phyloP scores from a whole-genome alignment of 352 stramenopile genomes.

The Peronospora farinosa region DNA sequence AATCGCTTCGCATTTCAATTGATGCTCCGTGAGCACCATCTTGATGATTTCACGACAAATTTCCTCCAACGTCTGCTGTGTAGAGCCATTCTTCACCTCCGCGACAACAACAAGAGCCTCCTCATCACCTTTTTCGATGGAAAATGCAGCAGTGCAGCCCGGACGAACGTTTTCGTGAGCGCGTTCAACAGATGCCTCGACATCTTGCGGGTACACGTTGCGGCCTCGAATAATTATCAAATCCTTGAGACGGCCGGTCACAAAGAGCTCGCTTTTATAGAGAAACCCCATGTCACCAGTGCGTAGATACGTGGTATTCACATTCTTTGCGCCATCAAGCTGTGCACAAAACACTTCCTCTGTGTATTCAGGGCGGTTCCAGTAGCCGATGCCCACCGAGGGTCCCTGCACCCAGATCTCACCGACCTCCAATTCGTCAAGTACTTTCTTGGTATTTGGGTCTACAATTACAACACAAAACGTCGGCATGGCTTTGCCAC shows the following conservation, averaged over 20 bases:
- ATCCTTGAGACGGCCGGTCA: slow-evolving; percentile 74
- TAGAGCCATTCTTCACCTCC: slow-evolving; percentile 60
- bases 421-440: slow-evolving; percentile 61
- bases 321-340: slow-evolving; percentile 38
- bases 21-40: slow-evolving; percentile 56
- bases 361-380: slow-evolving; percentile 60
- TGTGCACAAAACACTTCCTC: slow-evolving; percentile 61
- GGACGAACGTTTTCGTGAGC: slow-evolving; percentile 63
- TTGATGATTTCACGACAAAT: slow-evolving; percentile 67
- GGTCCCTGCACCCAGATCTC: slow-evolving; percentile 92
- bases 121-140: slow-evolving; percentile 70
- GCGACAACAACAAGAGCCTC: slow-evolving; percentile 73
- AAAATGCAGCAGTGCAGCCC: slow-evolving; percentile 72
- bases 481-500: slow-evolving; percentile 69
- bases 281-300: slow-evolving; percentile 79
- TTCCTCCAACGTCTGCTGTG: slow-evolving; percentile 41
- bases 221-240: slow-evolving; percentile 81
- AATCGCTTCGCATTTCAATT: slow-evolving; percentile 63
- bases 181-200: slow-evolving; percentile 62
- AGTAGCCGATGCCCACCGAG: slow-evolving; percentile 68
- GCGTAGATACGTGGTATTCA: slow-evolving; percentile 39
- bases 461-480: slow-evolving; percentile 70
- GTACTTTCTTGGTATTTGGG: slow-evolving; percentile 39
- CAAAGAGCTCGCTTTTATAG: slow-evolving; percentile 56
- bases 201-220: slow-evolving; percentile 72